These are phyloP conservation scores for Sistotremastrum niveocremeum DNA, from an alignment of 768 basidiomycete species.

Conservation along the genomic window DNA sequence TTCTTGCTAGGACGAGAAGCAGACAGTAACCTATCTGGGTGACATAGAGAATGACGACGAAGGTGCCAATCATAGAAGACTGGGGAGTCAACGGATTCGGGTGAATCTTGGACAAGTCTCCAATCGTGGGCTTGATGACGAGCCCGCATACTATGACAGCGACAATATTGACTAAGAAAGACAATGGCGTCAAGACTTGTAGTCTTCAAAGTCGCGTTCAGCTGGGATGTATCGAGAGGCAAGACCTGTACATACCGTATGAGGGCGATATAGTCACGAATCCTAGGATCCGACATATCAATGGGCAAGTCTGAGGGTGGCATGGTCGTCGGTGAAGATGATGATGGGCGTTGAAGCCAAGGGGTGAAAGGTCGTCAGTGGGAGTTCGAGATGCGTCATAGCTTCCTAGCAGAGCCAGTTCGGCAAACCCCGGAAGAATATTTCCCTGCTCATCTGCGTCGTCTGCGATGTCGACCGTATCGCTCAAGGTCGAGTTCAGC, in stretches of 20 bases:
- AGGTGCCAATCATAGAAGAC: constrained; percentile 39
- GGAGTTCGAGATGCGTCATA: no score
- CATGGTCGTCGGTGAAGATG: no score
- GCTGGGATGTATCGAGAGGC: not conserved
- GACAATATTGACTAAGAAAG: constrained; percentile 69
- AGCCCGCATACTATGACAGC: constrained; percentile 54
- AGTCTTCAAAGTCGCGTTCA: constrained; percentile 27
- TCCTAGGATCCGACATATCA: constrained; percentile 44
- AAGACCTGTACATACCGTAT: constrained; percentile 27
- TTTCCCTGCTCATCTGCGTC: no score
- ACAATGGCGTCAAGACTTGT: constrained; percentile 79
- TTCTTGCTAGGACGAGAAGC: constrained; percentile 55
- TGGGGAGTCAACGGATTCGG: constrained; percentile 66
- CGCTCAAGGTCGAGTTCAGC: constrained; percentile 60
- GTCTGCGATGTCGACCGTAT: constrained; percentile 10
- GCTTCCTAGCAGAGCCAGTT: no score
- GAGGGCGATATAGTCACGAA: constrained; percentile 54
- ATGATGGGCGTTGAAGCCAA: no score
- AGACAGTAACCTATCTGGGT: constrained; percentile 75
- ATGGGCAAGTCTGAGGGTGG: constrained; percentile 27
- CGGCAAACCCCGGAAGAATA: no score
- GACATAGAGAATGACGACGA: constrained; percentile 46
- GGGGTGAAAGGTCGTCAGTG: no score
- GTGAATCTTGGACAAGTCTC: constrained; percentile 35
- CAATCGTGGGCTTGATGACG: constrained; percentile 51